These are phyloP conservation scores for Dactylellina parvicollis DNA, from an alignment of 2,329 filamentous ascomycete species.

Conservation along the genomic window DNA sequence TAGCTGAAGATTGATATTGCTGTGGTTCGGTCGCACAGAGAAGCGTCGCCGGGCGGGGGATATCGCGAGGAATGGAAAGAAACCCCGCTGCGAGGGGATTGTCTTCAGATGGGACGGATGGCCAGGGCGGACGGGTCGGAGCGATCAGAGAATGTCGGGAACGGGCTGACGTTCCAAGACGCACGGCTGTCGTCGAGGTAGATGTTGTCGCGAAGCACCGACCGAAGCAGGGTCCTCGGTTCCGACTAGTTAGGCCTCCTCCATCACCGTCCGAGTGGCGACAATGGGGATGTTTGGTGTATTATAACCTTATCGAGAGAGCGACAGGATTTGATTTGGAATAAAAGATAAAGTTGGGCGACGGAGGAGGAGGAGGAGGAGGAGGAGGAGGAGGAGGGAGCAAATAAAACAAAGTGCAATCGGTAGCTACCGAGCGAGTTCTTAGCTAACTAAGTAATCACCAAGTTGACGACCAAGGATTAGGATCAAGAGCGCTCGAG, in stretches of 20 bases:
- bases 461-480: too few species aligned
- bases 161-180: not conserved
- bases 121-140: slow-evolving; percentile 46
- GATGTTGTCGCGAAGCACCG: too few species aligned
- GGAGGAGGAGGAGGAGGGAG: not conserved
- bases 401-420: not conserved
- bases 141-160: slow-evolving; percentile 6
- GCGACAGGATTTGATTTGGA: too few species aligned
- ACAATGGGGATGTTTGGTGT: too few species aligned
- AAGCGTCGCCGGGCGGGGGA: too few species aligned
- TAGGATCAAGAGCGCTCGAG: not conserved
- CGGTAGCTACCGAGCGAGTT: too few species aligned
- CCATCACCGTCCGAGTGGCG: not conserved
- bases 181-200: too few species aligned
- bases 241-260: too few species aligned
- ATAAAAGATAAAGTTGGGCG: too few species aligned
- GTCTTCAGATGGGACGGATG: slow-evolving; percentile 6
- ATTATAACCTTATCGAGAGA: too few species aligned
- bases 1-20: not conserved
- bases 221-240: too few species aligned
- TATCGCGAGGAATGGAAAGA: not conserved
- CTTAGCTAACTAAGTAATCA: too few species aligned
- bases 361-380: not conserved
- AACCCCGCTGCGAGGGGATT: not conserved
- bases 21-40: not conserved